Evolutionary conservation across 2,329 filamentous ascomycete species (phyloP).

Genomic region (Fulvia fulva): DNA sequence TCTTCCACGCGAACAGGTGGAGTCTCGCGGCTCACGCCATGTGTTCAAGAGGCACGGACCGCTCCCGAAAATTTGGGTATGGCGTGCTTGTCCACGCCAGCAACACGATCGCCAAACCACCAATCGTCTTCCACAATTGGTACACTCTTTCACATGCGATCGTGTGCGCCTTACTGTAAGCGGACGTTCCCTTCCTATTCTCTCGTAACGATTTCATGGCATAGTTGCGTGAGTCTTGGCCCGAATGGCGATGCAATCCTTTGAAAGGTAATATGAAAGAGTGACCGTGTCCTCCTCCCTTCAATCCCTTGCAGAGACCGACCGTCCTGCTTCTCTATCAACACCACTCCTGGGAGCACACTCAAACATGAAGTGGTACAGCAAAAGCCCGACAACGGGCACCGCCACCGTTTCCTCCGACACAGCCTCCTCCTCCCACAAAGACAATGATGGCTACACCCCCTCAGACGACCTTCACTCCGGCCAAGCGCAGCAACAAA

Average conservation of each 20-base stretch:
- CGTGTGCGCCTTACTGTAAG: background rate
- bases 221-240: constrained; percentile 11
- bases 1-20: background rate
- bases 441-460: background rate
- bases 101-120: background rate
- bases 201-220: constrained; percentile 11
- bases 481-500: constrained; percentile 10
- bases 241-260: constrained; percentile 6
- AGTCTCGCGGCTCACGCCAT: background rate
- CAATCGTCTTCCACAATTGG: background rate
- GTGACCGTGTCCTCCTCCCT: background rate
- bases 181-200: background rate
- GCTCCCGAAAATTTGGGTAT: constrained; percentile 9
- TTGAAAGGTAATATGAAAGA: background rate
- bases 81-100: constrained; percentile 4
- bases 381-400: background rate
- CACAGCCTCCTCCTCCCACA: background rate
- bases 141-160: background rate
- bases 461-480: background rate
- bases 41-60: background rate
- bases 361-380: constrained; percentile 2
- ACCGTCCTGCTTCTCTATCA: background rate
- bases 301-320: background rate
- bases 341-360: background rate
- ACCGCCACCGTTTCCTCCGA: constrained; percentile 3